Conservation (phyloP, 257 asterid genomes). For the Haberlea rhodopensis region DNA sequence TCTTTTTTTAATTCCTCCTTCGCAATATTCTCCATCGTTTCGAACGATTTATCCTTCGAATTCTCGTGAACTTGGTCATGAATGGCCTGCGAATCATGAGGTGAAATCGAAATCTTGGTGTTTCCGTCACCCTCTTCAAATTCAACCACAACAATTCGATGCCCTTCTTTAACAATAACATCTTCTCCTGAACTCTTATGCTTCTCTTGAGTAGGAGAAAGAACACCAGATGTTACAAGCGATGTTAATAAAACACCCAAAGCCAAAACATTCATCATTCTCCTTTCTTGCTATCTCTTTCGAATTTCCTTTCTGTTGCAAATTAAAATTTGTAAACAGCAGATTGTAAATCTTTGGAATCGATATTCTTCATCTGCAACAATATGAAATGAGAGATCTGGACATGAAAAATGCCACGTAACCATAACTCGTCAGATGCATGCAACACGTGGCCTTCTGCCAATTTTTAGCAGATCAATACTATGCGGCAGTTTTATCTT, state of each 20-base stretch:
- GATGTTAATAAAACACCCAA: constrained; percentile 47
- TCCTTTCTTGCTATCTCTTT: neutral
- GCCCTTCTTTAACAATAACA: constrained; percentile 53
- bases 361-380: too few species aligned
- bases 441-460: too few species aligned
- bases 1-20: constrained; percentile 14
- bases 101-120: constrained; percentile 53
- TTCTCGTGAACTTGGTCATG: too few species aligned
- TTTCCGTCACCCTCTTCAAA: constrained; percentile 41
- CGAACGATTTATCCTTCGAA: constrained; percentile 21
- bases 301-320: too few species aligned
- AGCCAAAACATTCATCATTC: constrained; percentile 52
- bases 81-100: too few species aligned
- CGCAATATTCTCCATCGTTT: constrained; percentile 16
- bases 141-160: constrained; percentile 51
- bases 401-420: too few species aligned
- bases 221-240: constrained; percentile 41
- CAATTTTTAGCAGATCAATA: too few species aligned
- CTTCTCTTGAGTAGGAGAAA: constrained; percentile 39
- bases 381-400: too few species aligned
- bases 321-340: too few species aligned
- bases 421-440: too few species aligned
- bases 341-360: too few species aligned
- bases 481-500: too few species aligned
- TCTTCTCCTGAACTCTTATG: constrained; percentile 28